A percentile compares a stretch with the other conserved stretches of the same genome.
phyloP scores from a whole-genome alignment of 805 yeast species.

The Wickerhamiella nectarea region DNA sequence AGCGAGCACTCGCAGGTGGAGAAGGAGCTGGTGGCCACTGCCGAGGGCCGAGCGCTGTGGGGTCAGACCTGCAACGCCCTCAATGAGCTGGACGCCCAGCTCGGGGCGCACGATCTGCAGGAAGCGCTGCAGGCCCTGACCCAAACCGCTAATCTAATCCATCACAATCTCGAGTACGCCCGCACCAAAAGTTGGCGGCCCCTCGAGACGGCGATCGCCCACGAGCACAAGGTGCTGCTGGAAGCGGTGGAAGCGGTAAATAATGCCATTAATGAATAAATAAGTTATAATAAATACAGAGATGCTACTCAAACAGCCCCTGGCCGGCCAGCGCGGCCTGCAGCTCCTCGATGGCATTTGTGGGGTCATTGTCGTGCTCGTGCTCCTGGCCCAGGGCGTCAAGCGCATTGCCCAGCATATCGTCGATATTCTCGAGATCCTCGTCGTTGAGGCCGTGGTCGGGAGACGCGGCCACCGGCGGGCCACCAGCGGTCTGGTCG shows the following conservation, averaged over 20 bases:
- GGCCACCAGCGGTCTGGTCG: too few species aligned
- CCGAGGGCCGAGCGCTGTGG: conserved; percentile 7
- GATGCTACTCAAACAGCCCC: conserved; percentile 3
- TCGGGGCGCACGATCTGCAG: conserved; percentile 12
- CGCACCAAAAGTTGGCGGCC: conserved; percentile 19
- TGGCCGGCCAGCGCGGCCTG: conserved; percentile 7
- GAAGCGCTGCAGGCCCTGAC: conserved; percentile 11
- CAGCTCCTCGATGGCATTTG: conserved; percentile 5
- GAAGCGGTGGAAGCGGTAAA: conserved; percentile 18
- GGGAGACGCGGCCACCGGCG: background rate
- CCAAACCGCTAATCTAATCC: conserved; percentile 13
- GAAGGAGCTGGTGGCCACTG: conserved; percentile 5
- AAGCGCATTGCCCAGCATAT: conserved; percentile 8
- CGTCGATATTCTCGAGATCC: conserved; percentile 4
- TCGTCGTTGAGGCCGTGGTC: background rate
- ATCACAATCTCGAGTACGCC: conserved; percentile 14
- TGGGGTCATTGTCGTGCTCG: conserved; percentile 2
- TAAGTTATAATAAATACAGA: conserved; percentile 2
- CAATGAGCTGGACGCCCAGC: conserved; percentile 12
- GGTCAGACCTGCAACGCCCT: conserved; percentile 10
- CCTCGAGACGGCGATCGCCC: conserved; percentile 23
- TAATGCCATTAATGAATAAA: too few species aligned
- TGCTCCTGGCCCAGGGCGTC: conserved; percentile 2
- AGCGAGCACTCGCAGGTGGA: background rate
- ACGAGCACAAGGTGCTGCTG: conserved; percentile 21